A percentile compares a stretch with the other conserved stretches of the same genome.
These are phyloP conservation scores for Quercus ilex DNA, from an alignment of 306 rosid species.

Conservation along the genomic window DNA sequence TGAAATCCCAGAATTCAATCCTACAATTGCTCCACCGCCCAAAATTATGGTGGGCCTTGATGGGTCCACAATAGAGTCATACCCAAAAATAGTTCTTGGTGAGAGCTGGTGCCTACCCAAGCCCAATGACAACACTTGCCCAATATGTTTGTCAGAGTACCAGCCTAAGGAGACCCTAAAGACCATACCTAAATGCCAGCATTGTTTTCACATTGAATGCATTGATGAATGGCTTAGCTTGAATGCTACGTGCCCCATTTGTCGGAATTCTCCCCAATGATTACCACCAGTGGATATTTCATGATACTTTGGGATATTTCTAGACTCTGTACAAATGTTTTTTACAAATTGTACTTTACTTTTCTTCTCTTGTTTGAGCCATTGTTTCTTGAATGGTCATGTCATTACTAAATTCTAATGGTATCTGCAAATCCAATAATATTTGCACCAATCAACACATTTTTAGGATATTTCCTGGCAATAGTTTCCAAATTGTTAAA, in stretches of 20 bases:
- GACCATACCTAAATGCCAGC: slow-evolving; percentile 60
- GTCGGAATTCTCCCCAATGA: slow-evolving; percentile 47
- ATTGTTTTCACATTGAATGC: slow-evolving; percentile 71
- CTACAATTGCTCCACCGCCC: slow-evolving; percentile 27
- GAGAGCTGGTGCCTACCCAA: slow-evolving; percentile 41
- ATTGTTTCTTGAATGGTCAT: no score
- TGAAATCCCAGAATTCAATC: slow-evolving; percentile 36
- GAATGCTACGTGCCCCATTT: slow-evolving; percentile 72
- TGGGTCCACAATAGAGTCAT: slow-evolving; percentile 51
- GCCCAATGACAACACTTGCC: slow-evolving; percentile 41
- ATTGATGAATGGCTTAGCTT: slow-evolving; percentile 72
- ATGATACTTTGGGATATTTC: neutral
- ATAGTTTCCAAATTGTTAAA: no score
- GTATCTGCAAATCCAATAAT: no score
- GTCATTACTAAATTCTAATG: no score
- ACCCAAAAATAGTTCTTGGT: slow-evolving; percentile 54
- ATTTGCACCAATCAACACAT: no score
- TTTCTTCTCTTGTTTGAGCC: no score
- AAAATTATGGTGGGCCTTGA: slow-evolving; percentile 40
- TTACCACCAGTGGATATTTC: neutral
- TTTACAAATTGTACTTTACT: no score
- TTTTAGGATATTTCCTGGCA: no score
- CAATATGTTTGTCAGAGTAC: slow-evolving; percentile 70
- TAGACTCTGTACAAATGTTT: neutral
- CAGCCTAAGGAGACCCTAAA: slow-evolving; percentile 55